Conservation (phyloP, 2,329 filamentous ascomycete species). For the Dothideomycetes sp. region DNA sequence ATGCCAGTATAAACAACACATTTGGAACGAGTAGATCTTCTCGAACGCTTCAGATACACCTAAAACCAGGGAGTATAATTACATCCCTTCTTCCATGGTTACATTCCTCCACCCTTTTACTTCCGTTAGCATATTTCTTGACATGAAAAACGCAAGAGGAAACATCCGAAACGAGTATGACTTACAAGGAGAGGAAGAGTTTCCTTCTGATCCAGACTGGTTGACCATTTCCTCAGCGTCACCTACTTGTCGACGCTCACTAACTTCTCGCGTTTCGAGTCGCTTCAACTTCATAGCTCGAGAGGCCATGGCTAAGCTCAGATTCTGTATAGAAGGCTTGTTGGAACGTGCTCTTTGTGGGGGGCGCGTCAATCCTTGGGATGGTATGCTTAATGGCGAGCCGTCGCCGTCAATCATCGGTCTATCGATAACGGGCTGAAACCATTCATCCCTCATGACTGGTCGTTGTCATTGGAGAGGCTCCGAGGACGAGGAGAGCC, state of each 20-base stretch:
- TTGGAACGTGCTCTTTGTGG: conserved; percentile 18
- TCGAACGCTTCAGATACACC: too few species aligned
- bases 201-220: conserved; percentile 29
- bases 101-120: conserved; percentile 44
- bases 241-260: conserved; percentile 81
- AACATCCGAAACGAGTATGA: too few species aligned
- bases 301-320: conserved; percentile 33
- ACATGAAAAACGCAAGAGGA: too few species aligned
- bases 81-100: conserved; percentile 41
- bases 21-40: too few species aligned
- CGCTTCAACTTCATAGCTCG: conserved; percentile 53
- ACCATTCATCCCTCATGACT: conserved; percentile 70
- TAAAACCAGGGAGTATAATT: too few species aligned
- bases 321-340: conserved; percentile 37
- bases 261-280: conserved; percentile 62
- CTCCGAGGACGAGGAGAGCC: conserved; percentile 89
- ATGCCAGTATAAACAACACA: too few species aligned
- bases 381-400: conserved; percentile 22
- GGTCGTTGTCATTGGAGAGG: conserved; percentile 87
- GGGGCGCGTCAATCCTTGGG: conserved; percentile 42
- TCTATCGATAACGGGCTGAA: conserved; percentile 25
- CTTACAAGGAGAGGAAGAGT: conserved; percentile 24
- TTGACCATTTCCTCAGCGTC: conserved; percentile 74
- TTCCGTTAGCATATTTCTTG: too few species aligned
- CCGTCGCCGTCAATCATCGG: conserved; percentile 23